These are phyloP conservation scores for Penicillium ucsense DNA, from an alignment of 495 filamentous ascomycete species.

Conservation along the genomic window DNA sequence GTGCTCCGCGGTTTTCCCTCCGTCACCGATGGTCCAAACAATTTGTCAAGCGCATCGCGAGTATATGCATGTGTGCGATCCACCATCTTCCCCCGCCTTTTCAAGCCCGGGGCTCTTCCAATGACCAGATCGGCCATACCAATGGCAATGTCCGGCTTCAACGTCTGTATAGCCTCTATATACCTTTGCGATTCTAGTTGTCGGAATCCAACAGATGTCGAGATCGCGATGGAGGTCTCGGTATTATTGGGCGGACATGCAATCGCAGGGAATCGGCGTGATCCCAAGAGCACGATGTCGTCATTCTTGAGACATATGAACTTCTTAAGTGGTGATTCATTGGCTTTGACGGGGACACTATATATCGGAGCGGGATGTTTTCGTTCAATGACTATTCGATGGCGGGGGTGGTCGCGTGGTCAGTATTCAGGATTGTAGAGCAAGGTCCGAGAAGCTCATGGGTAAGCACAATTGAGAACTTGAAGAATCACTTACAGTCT, in stretches of 20 bases:
- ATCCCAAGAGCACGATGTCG: slow-evolving; percentile 61
- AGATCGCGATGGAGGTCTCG: slow-evolving; percentile 59
- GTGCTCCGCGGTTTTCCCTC: slow-evolving; percentile 25
- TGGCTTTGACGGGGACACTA: slow-evolving; percentile 25
- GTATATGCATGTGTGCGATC: slow-evolving; percentile 74
- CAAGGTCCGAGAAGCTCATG: too few species aligned
- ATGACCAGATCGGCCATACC: slow-evolving; percentile 67
- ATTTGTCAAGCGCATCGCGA: slow-evolving; percentile 36
- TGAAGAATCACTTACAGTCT: slow-evolving; percentile 61
- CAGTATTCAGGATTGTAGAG: slow-evolving; percentile 3
- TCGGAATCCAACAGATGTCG: slow-evolving; percentile 76
- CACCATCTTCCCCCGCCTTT: slow-evolving; percentile 70
- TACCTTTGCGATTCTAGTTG: slow-evolving; percentile 59
- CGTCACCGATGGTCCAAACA: slow-evolving; percentile 35
- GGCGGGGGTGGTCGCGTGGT: slow-evolving; percentile 25
- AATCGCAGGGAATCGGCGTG: slow-evolving; percentile 70
- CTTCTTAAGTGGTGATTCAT: slow-evolving; percentile 51
- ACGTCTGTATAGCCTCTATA: slow-evolving; percentile 43
- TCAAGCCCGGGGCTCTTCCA: slow-evolving; percentile 48
- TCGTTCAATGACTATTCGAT: slow-evolving; percentile 62
- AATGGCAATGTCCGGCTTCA: slow-evolving; percentile 75
- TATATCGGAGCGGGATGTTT: slow-evolving; percentile 42
- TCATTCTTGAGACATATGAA: slow-evolving; percentile 57
- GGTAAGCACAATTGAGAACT: too few species aligned
- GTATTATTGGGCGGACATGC: slow-evolving; percentile 63